These are phyloP conservation scores for Dactylellina parvicollis DNA, from an alignment of 2,329 filamentous ascomycete genomes.

Conservation along the genomic window DNA sequence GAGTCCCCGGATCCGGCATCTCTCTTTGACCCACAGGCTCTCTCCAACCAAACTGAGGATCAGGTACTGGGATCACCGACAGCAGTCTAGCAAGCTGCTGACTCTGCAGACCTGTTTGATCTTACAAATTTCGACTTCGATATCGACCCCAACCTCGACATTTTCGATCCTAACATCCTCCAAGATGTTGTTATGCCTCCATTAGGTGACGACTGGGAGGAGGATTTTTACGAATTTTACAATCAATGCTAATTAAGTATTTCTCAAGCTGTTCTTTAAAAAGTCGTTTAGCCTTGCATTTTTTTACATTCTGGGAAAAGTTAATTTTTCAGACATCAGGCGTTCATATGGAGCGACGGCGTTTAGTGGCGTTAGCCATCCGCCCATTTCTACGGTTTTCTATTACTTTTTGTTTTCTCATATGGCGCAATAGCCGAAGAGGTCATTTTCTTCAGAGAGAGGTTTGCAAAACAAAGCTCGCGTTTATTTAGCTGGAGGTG, in stretches of 20 bases:
- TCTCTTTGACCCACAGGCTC: background rate
- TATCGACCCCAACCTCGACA: background rate
- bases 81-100: conserved; percentile 16
- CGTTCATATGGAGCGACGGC: conserved; percentile 23
- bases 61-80: conserved; percentile 7
- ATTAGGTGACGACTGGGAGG: too few species aligned
- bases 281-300: background rate
- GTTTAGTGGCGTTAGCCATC: conserved; percentile 6
- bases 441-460: conserved; percentile 10
- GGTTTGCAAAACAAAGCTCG: conserved; percentile 4
- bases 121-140: background rate
- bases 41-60: background rate
- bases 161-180: background rate
- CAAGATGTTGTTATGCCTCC: too few species aligned
- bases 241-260: conserved; percentile 7
- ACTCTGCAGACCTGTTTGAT: background rate
- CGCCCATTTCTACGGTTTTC: conserved; percentile 11
- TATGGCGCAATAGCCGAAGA: conserved; percentile 18
- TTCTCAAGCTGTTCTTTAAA: background rate
- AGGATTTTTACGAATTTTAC: background rate
- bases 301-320: background rate
- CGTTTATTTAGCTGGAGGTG: conserved; percentile 21
- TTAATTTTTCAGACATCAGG: conserved; percentile 30
- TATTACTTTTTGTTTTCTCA: conserved; percentile 29
- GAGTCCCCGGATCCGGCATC: background rate